Percentiles rank a stretch among this genome's conserved stretches.
phyloP scores from a whole-genome alignment of 306 rosid genomes.

The Rosa persica region DNA sequence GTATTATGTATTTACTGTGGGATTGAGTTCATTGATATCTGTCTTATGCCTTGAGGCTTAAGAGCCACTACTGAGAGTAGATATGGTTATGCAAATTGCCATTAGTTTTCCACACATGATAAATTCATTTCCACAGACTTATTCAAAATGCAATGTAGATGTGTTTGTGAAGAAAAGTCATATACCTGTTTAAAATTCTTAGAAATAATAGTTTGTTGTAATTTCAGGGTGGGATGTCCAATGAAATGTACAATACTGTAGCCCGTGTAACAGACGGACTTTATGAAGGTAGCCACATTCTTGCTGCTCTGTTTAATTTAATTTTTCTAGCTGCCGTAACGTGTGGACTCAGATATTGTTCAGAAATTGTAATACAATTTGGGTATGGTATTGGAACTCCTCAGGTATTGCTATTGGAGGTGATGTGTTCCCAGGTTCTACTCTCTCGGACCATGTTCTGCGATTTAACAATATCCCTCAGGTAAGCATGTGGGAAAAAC shows the following conservation, averaged over 20 bases:
- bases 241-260: conserved; percentile 82
- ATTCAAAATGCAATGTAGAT: not conserved
- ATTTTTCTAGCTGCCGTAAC: conserved; percentile 12
- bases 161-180: not conserved
- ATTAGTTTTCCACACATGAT: not conserved
- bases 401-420: conserved; percentile 99
- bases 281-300: conserved; percentile 65
- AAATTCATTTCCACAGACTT: not conserved
- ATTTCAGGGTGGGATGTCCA: conserved; percentile 99
- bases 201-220: conserved; percentile 20
- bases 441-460: conserved; percentile 95
- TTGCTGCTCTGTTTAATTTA: conserved; percentile 24
- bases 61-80: not conserved
- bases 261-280: conserved; percentile 98
- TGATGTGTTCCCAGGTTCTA: conserved; percentile 98
- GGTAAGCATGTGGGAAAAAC: conserved; percentile 32
- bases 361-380: conserved; percentile 28
- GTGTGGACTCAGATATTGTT: conserved; percentile 15
- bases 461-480: conserved; percentile 98
- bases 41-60: conserved; percentile 6
- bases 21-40: conserved; percentile 19
- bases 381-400: conserved; percentile 23
- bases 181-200: conserved; percentile 1
- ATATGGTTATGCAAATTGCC: not conserved
- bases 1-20: conserved; percentile 8